phyloP scores from a whole-genome alignment of 1,284 basidiomycete genomes.

The Microbotryum violaceum region DNA sequence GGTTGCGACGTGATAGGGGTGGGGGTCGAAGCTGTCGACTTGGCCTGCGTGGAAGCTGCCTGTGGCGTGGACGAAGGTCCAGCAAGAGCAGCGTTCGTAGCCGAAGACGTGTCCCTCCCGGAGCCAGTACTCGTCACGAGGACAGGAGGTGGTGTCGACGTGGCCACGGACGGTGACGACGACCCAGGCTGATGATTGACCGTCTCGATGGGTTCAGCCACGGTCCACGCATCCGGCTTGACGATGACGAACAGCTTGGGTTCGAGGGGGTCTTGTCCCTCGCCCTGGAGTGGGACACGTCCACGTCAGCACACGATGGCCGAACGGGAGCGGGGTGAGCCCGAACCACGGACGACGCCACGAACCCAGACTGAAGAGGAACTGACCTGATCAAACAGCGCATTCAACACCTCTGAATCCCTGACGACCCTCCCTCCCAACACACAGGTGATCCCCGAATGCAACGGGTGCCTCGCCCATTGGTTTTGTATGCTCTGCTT shows the following conservation, averaged over 20 bases:
- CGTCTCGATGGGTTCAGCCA: neutral
- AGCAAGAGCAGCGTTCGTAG: slow-evolving; percentile 2
- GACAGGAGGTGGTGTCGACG: neutral
- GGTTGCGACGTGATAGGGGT: neutral
- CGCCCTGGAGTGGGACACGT: neutral
- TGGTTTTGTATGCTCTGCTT: slow-evolving; percentile 4
- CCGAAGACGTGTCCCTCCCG: neutral
- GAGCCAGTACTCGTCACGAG: neutral
- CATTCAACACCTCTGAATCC: slow-evolving; percentile 13
- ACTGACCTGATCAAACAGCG: slow-evolving; percentile 8
- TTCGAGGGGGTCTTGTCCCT: neutral
- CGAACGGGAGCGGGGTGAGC: neutral
- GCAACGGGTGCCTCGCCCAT: slow-evolving; percentile 18
- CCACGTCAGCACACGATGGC: neutral
- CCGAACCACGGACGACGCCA: no score
- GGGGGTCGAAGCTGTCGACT: neutral
- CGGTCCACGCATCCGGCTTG: slow-evolving; percentile 18
- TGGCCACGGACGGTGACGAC: neutral
- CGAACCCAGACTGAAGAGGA: neutral
- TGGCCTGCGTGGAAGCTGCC: slow-evolving; percentile 26
- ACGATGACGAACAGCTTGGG: slow-evolving; percentile 19
- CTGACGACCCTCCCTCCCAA: slow-evolving; percentile 19
- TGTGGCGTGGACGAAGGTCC: slow-evolving; percentile 13
- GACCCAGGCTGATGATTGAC: neutral
- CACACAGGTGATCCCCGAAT: slow-evolving; percentile 5